phyloP scores from a whole-genome alignment of 2,329 filamentous ascomycete genomes.

The Lachnellula subtilissima region DNA sequence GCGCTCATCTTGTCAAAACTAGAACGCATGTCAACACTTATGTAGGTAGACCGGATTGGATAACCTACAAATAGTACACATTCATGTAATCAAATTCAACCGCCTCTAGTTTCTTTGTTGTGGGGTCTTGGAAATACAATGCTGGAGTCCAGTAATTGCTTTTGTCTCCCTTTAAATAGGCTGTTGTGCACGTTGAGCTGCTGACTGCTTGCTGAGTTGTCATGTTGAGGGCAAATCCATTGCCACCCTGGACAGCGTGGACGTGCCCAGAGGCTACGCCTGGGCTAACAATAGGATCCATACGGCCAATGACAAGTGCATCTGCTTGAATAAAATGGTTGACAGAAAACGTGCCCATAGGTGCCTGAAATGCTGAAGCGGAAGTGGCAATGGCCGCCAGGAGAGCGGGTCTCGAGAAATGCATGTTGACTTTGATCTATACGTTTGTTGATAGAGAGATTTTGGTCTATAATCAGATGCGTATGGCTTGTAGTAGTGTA shows the following conservation, averaged over 20 bases:
- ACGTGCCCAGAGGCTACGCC: constrained; percentile 59
- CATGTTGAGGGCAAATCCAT: constrained; percentile 45
- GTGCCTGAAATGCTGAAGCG: constrained; percentile 21
- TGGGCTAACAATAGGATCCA: constrained; percentile 72
- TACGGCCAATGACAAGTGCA: constrained; percentile 56
- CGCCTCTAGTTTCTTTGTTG: constrained; percentile 57
- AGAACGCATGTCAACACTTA: constrained; percentile 26
- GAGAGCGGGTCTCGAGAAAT: constrained; percentile 19
- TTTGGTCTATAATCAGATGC: neutral
- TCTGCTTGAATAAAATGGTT: constrained; percentile 65
- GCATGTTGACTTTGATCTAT: constrained; percentile 20
- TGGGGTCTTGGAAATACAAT: constrained; percentile 67
- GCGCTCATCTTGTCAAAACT: constrained; percentile 51
- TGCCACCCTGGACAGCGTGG: constrained; percentile 70
- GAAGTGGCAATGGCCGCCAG: constrained; percentile 19
- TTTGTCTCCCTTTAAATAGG: constrained; percentile 72
- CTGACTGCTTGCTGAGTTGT: constrained; percentile 53
- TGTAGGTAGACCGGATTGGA: neutral
- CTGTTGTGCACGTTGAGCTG: constrained; percentile 70
- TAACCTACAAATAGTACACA: constrained; percentile 67
- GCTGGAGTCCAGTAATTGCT: constrained; percentile 85
- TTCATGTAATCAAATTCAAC: constrained; percentile 63
- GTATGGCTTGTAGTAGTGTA: constrained; percentile 22
- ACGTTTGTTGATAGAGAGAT: neutral
- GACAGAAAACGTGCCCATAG: constrained; percentile 56